Evolutionary conservation across 140 eudicot species (phyloP).

Genomic region (Senecio squalidus): DNA sequence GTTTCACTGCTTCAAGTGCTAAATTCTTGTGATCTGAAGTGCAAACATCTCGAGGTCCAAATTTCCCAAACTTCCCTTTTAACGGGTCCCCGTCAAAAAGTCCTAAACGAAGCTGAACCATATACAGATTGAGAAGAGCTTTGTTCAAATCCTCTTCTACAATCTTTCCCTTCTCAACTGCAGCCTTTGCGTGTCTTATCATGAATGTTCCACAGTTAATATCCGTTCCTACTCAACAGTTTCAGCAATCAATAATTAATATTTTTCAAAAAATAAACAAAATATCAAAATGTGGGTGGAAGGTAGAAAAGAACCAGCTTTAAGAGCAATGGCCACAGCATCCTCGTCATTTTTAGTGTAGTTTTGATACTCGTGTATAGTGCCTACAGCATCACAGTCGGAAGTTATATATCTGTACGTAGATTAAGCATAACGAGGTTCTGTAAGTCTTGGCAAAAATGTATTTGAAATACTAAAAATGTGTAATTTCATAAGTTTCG

Average conservation of each 20-base stretch:
- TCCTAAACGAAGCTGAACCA: conserved; percentile 77
- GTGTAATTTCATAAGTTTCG: conserved; percentile 12
- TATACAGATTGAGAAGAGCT: conserved; percentile 67
- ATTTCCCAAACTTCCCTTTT: conserved; percentile 43
- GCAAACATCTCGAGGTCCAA: conserved; percentile 72
- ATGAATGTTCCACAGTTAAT: conserved; percentile 89
- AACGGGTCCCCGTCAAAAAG: conserved; percentile 67
- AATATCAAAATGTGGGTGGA: neutral
- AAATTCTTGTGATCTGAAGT: conserved; percentile 51
- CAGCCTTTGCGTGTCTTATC: conserved; percentile 54
- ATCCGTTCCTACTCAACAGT: conserved; percentile 59
- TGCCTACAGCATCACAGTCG: conserved; percentile 97
- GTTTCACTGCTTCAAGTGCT: conserved; percentile 85
- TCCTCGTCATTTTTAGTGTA: conserved; percentile 76
- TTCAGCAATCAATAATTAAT: neutral
- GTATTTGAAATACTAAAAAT: neutral
- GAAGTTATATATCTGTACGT: conserved; percentile 82
- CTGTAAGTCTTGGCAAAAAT: conserved; percentile 17
- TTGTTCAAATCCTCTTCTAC: conserved; percentile 61
- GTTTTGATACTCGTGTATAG: conserved; percentile 78
- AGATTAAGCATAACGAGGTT: conserved; percentile 20
- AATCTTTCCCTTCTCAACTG: conserved; percentile 65
- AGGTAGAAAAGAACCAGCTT: conserved; percentile 59
- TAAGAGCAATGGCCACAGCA: conserved; percentile 88
- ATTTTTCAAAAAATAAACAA: neutral